Evolutionary conservation across 306 rosid species (phyloP), one percentile per base, ranked within the genome.

Genomic region (Cotoneaster glaucophyllus): DNA sequence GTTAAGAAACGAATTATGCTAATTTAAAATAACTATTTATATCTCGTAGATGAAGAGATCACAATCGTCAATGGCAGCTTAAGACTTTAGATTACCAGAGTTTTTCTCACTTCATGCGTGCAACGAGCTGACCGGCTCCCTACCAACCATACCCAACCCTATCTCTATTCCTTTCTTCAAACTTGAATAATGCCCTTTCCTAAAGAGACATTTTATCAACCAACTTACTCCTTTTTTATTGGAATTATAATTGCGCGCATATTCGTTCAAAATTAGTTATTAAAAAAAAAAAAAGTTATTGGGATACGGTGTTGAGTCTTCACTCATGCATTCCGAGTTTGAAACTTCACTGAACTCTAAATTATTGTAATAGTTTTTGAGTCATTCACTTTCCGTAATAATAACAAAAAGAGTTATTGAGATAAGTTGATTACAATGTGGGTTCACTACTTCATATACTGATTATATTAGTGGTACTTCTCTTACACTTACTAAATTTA

Each of bases 71-170:
- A 81, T 79, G 84, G 75, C 65, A 78, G 75, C 78, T 81, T 67
- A 64, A 66, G 82, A 83, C 84, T 81, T 88, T 69, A 54, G 62
- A 80, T 29, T 3, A 8, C 58, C 53, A 32, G 39, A 80, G 67
- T 71, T 86, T 72, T 84, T 79, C 82, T 81, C 56, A 53, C 77
- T 59, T 74, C 71, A 78, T 78, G 86, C 69, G 89, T 78, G 39
- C 81, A 82, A 85, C 90, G 91, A 80, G 93, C 84, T 78, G 85
- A 91, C 87, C 87, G 67, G 88, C 83, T 79, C 80, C 62, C 41
- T 81, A 92, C 96, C 97, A 85, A 88, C 91, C 93, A 75, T 65
- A 83, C 77, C 91, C 85, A 79, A 85, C 89, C 63, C 62, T 45
- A 52, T 69, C 48, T 63, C 7, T 53, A 2, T 43, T 25, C 10